phyloP scores from a whole-genome alignment of 805 yeast species.

The Metschnikowia matae region DNA sequence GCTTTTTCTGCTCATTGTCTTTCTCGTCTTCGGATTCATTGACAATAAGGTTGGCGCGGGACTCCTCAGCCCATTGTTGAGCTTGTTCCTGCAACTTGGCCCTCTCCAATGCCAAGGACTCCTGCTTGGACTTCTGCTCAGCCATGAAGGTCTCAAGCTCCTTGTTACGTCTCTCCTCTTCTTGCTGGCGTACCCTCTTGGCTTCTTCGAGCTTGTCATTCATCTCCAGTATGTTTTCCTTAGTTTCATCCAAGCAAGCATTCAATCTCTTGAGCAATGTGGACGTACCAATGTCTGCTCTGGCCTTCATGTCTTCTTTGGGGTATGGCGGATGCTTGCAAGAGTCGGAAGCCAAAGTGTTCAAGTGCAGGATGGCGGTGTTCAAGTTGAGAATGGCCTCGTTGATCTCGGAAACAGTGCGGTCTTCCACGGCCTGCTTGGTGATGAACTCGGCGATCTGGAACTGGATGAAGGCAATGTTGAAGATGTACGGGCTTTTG shows the following conservation, averaged over 20 bases:
- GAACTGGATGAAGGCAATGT: conserved; percentile 77
- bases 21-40: conserved; percentile 37
- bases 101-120: conserved; percentile 42
- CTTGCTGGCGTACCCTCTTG: conserved; percentile 58
- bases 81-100: conserved; percentile 50
- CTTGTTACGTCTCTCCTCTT: conserved; percentile 34
- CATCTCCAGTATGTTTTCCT: conserved; percentile 55
- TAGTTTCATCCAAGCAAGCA: conserved; percentile 67
- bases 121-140: conserved; percentile 44
- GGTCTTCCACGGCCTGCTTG: conserved; percentile 51
- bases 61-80: conserved; percentile 46
- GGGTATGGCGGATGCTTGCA: conserved; percentile 71
- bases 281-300: conserved; percentile 80
- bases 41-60: conserved; percentile 32
- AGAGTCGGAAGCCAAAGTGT: conserved; percentile 50
- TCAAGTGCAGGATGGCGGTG: conserved; percentile 57
- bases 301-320: conserved; percentile 70
- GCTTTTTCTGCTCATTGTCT: conserved; percentile 17
- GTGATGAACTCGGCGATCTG: conserved; percentile 82
- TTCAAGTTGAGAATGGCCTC: conserved; percentile 53
- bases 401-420: conserved; percentile 61
- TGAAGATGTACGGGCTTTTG: conserved; percentile 53
- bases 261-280: conserved; percentile 71
- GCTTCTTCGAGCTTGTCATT: conserved; percentile 70
- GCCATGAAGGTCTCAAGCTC: conserved; percentile 40